phyloP scores from a whole-genome alignment of 805 yeast genomes.

The Suhomyces emberorum region DNA sequence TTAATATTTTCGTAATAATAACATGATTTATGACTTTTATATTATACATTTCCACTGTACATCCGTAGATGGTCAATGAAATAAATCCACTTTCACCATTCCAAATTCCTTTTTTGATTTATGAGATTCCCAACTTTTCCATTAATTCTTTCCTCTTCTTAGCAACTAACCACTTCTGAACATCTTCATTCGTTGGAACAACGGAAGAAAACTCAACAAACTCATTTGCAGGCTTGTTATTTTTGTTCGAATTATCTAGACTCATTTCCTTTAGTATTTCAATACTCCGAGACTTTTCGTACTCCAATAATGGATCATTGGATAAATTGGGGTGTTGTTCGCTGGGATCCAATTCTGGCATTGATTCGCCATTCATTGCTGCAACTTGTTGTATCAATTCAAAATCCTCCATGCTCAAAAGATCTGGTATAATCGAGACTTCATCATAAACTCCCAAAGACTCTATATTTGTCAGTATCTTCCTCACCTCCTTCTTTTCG shows the following conservation, averaged over 20 bases:
- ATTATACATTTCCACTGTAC: too few species aligned
- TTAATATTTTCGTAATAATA: too few species aligned
- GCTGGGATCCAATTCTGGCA: constrained; percentile 3
- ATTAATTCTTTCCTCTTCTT: constrained; percentile 43
- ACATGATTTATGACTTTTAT: too few species aligned
- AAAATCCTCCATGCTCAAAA: constrained; percentile 1
- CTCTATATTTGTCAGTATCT: constrained; percentile 27
- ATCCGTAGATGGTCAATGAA: too few species aligned
- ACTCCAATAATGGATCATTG: constrained; percentile 21
- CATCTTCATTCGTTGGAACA: constrained; percentile 35
- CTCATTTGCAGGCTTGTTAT: background rate
- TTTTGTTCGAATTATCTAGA: constrained; percentile 2
- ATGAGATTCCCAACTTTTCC: constrained; percentile 28
- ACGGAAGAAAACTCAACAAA: constrained; percentile 19
- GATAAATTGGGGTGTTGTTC: background rate
- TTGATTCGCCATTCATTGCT: constrained; percentile 10
- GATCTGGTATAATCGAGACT: background rate
- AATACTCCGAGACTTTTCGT: constrained; percentile 24
- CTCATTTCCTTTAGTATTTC: constrained; percentile 14
- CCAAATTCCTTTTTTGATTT: background rate
- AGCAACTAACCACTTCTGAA: constrained; percentile 46
- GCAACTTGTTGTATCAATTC: constrained; percentile 12
- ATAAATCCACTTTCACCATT: background rate
- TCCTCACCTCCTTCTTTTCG: constrained; percentile 20
- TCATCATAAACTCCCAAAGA: constrained; percentile 38